A percentile compares a stretch with the other conserved stretches of the same genome.
Evolutionary conservation across 2,329 filamentous ascomycete genomes (phyloP).

Genomic region (Colletotrichum higginsianum): DNA sequence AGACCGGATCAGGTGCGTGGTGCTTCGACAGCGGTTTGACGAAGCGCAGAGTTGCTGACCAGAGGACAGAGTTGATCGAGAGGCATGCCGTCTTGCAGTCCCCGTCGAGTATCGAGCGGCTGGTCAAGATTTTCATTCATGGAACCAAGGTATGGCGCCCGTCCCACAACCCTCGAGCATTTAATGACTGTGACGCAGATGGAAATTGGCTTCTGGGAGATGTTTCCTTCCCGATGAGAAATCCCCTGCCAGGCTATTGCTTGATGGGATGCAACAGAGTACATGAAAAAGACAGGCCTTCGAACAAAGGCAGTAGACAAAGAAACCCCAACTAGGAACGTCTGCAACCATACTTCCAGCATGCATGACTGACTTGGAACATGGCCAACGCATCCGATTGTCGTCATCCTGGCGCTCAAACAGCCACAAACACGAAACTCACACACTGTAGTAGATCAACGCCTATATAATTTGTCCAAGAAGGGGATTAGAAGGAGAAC

Average conservation of each 20-base stretch:
- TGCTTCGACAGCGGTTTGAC: neutral
- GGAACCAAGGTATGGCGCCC: constrained; percentile 79
- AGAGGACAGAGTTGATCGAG: constrained; percentile 77
- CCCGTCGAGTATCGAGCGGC: constrained; percentile 81
- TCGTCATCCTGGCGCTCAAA: constrained; percentile 17
- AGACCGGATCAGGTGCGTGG: constrained; percentile 75
- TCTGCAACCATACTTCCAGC: neutral
- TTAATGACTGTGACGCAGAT: constrained; percentile 53
- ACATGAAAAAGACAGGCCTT: neutral
- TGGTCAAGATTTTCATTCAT: constrained; percentile 87
- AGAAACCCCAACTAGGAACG: neutral
- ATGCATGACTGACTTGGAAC: neutral
- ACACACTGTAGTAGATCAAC: too few species aligned
- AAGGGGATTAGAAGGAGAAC: too few species aligned
- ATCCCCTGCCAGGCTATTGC: neutral
- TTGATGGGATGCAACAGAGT: neutral
- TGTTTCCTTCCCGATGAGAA: constrained; percentile 59
- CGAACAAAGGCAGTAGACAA: constrained; percentile 6
- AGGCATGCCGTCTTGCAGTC: constrained; percentile 81
- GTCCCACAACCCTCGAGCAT: neutral
- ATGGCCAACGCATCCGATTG: neutral
- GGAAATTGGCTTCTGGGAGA: constrained; percentile 70
- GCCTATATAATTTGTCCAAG: neutral
- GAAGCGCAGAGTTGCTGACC: neutral
- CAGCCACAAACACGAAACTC: constrained; percentile 14